Evolutionary conservation across 1,139 yeast species (phyloP).

Genomic region (Kodamaea ohmeri): DNA sequence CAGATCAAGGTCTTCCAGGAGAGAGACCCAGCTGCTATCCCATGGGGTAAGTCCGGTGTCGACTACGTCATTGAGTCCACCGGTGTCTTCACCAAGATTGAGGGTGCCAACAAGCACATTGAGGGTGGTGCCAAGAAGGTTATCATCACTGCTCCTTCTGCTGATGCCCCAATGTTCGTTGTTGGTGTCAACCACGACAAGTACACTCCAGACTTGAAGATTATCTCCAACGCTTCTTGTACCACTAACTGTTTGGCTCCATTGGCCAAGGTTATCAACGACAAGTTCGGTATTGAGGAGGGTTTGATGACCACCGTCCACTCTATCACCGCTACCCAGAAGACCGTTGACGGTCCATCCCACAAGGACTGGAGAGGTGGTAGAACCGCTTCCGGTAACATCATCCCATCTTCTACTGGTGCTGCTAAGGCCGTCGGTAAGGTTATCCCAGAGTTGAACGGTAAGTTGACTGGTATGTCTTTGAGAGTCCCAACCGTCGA

Average conservation of each 20-base stretch:
- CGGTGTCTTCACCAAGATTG: conserved; percentile 80
- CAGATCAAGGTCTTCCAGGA: conserved; percentile 69
- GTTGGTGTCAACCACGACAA: conserved; percentile 76
- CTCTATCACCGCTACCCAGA: conserved; percentile 88
- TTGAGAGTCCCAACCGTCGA: conserved; percentile 87
- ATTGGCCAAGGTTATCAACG: conserved; percentile 79
- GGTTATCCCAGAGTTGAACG: conserved; percentile 84
- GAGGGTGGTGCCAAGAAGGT: conserved; percentile 90
- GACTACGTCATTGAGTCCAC: conserved; percentile 84
- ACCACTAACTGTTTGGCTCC: conserved; percentile 92
- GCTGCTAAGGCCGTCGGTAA: conserved; percentile 93
- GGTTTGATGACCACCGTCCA: conserved; percentile 91
- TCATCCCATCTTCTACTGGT: conserved; percentile 88
- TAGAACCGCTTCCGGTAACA: conserved; percentile 88
- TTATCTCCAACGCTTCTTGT: conserved; percentile 84
- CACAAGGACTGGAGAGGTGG: conserved; percentile 96
- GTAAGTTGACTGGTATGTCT: conserved; percentile 87
- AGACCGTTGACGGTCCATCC: conserved; percentile 90
- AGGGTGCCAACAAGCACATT: conserved; percentile 77
- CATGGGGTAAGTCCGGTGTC: conserved; percentile 79
- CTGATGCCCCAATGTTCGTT: conserved; percentile 88
- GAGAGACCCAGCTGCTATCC: conserved; percentile 74
- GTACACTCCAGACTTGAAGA: conserved; percentile 68
- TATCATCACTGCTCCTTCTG: conserved; percentile 82
- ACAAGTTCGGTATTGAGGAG: conserved; percentile 77